A percentile compares a stretch with the other conserved stretches of the same genome.
Evolutionary conservation across 192 early-diverging fungal species (phyloP).

Genomic region (Coemansia sp.): DNA sequence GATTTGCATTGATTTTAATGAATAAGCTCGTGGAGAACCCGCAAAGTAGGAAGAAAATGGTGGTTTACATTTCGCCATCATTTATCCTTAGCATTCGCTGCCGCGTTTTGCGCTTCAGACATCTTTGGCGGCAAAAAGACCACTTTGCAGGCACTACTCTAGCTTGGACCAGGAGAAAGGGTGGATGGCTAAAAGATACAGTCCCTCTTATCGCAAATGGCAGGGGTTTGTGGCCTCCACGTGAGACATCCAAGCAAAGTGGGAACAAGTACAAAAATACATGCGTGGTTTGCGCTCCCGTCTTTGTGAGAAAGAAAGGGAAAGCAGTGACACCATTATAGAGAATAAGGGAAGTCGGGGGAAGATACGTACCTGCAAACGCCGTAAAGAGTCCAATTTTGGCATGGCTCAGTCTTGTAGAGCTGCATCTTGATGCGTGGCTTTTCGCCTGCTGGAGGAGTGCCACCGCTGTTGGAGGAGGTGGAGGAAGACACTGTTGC

Average conservation of each 20-base stretch:
- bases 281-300: too few relatives aligned
- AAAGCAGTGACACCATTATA: not conserved
- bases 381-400: constrained; percentile 53
- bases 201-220: not conserved
- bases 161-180: too few relatives aligned
- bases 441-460: constrained; percentile 14
- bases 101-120: too few relatives aligned
- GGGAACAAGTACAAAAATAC: not conserved
- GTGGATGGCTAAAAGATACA: too few relatives aligned
- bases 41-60: not conserved
- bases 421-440: constrained; percentile 56
- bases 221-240: not conserved
- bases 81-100: not conserved
- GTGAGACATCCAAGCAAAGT: not conserved
- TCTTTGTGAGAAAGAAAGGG: not conserved
- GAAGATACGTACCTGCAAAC: constrained; percentile 56
- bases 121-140: too few relatives aligned
- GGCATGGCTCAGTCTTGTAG: constrained; percentile 78
- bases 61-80: not conserved
- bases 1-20: not conserved
- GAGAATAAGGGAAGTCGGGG: not conserved
- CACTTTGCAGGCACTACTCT: too few relatives aligned
- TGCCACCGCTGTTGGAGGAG: constrained; percentile 1
- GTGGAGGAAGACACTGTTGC: too few relatives aligned
- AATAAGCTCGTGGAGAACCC: not conserved